Base-by-base conservation (phyloP, 2,329 filamentous ascomycete species). In the Pseudogymnoascus sp. region DNA sequence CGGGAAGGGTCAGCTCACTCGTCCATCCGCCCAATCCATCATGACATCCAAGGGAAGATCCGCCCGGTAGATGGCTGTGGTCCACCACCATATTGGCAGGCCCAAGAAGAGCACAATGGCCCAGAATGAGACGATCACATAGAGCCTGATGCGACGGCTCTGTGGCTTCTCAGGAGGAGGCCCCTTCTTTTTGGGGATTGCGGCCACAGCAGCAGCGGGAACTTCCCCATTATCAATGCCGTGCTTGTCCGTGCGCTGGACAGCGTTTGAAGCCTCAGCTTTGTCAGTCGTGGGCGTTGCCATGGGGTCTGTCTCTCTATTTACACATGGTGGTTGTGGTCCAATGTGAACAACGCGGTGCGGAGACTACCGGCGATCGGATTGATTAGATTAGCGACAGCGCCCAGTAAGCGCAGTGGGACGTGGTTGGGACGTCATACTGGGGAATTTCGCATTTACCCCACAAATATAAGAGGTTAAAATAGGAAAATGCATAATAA, bases 81-180 rank as follows among this genome's bases (percentile, higher is more conserved):
- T 98, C 75, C 87, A 87, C 87, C 91, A 96, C 95, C 95, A 99
- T 83, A 96, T 88, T 63, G 95, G 95, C 68, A 99, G 75, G 2
- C 95, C 95, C 5, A 99, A 78, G 31, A 89, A 83, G 6, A 96
- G 74, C 6, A 96, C 90, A 38, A 98, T 86, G 4, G 86, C 79
- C 95, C 95, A 99, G 76, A 97, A 98, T 7, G 93, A 93, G 66
- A 90, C 75, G 66, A 99, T 87, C 60, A 98, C 89, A 66, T 81
- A 81, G 59, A 85, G 84, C 62, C 95, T 88, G 64, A 88, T 84
- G 72, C 84, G 84, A 61, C 88, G 79, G 66, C 89, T 86, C 68
- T 88, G 82, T 19, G 83, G 77, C 67, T 85, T 88, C 78, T 98
- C 93, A 31, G 91, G 88, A 38, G 93, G 91, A n/a, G 90, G 70